Conservation (phyloP, 2,329 filamentous ascomycete genomes). For the Pestalotiopsis sp. region DNA sequence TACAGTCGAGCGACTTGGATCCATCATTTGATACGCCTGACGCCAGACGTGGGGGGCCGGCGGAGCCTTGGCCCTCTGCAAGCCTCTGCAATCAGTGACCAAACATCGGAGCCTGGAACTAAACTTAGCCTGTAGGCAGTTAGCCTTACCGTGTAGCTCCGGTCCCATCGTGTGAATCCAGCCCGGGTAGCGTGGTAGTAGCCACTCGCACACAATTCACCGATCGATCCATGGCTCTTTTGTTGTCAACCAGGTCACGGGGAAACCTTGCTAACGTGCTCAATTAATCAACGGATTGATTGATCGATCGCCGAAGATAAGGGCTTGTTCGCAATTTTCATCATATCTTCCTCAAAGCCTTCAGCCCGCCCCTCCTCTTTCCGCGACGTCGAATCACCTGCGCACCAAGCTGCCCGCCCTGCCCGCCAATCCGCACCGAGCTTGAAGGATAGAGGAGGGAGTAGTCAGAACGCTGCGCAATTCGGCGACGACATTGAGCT, state of each 20-base stretch:
- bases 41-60: too few species aligned
- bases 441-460: conserved; percentile 12
- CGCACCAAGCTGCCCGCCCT: conserved; percentile 19
- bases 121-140: not conserved
- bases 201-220: not conserved
- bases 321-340: conserved; percentile 13
- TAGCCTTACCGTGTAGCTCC: not conserved
- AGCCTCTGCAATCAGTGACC: not conserved
- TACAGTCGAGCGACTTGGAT: too few species aligned
- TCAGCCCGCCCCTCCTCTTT: conserved; percentile 30
- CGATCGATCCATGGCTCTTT: not conserved
- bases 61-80: too few species aligned
- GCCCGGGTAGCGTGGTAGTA: not conserved
- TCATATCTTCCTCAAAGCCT: conserved; percentile 25
- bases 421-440: conserved; percentile 1
- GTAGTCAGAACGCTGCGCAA: not conserved
- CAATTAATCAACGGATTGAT: not conserved
- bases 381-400: conserved; percentile 20
- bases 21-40: too few species aligned
- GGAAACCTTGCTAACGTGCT: not conserved
- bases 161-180: not conserved
- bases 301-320: not conserved
- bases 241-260: not conserved
- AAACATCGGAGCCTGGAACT: not conserved
- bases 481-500: conserved; percentile 30